Evolutionary conservation across 495 filamentous ascomycete genomes (phyloP).

Genomic region (Talaromyces ruber): DNA sequence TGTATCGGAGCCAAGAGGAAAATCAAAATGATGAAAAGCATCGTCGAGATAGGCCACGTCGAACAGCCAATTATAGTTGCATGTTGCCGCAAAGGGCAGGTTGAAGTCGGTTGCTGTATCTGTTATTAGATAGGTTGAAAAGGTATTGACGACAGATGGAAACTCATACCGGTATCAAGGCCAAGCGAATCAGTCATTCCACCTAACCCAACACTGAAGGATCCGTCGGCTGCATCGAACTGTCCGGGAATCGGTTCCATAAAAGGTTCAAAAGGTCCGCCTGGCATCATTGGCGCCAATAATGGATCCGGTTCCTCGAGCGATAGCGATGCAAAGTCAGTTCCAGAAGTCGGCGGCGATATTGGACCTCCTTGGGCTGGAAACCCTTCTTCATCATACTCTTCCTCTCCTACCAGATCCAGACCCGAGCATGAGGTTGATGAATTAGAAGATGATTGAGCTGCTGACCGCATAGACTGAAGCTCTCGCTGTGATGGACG

Average conservation of each 20-base stretch:
- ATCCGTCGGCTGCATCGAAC: conserved; percentile 29
- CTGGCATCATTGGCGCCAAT: conserved; percentile 26
- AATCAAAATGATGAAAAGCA: conserved; percentile 24
- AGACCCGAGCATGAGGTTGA: neutral
- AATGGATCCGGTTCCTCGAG: conserved; percentile 23
- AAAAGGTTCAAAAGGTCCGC: conserved; percentile 25
- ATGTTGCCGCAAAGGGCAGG: conserved; percentile 44
- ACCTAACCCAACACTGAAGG: conserved; percentile 14
- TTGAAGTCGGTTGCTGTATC: conserved; percentile 42
- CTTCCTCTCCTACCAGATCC: neutral
- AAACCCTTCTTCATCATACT: conserved; percentile 10
- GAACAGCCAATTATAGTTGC: conserved; percentile 51
- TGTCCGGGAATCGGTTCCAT: conserved; percentile 27
- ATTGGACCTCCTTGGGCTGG: conserved; percentile 15
- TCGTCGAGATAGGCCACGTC: conserved; percentile 30
- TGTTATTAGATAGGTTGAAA: conserved; percentile 8
- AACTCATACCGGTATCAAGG: conserved; percentile 22
- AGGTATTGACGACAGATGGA: neutral
- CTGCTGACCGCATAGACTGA: conserved; percentile 3
- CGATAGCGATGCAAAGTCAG: conserved; percentile 15
- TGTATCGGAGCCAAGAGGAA: conserved; percentile 18
- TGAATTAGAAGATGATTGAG: neutral
- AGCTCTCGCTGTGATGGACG: conserved; percentile 20
- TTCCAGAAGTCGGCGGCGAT: conserved; percentile 23
- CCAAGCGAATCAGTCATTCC: conserved; percentile 15